A percentile compares a stretch with the other conserved stretches of the same genome.
Conservation (phyloP, 352 stramenopile genomes). For the Stramenopiles sp. region DNA sequence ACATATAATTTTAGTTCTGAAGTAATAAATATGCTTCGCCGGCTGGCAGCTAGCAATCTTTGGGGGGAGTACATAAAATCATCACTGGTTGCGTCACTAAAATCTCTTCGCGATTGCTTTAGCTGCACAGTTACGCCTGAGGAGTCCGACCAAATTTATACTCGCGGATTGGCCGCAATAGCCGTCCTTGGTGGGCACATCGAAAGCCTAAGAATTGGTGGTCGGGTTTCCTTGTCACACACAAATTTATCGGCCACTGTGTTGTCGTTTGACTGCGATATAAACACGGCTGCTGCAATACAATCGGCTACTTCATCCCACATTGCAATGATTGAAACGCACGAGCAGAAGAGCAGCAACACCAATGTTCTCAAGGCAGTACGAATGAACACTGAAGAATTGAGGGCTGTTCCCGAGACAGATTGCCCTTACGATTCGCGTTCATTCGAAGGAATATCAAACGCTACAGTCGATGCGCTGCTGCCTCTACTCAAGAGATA, state of each 20-base stretch:
- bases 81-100: not conserved
- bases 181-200: slow-evolving; percentile 22
- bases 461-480: no score
- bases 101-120: not conserved
- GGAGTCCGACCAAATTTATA: not conserved
- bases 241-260: slow-evolving; percentile 22
- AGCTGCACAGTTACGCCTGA: not conserved
- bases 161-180: slow-evolving; percentile 1
- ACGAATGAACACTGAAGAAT: slow-evolving; percentile 18
- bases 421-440: not conserved
- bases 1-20: not conserved
- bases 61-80: no score
- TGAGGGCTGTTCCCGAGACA: not conserved
- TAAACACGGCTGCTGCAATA: slow-evolving; percentile 16
- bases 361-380: slow-evolving; percentile 13
- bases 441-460: no score
- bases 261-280: slow-evolving; percentile 18
- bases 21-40: not conserved
- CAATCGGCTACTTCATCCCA: not conserved
- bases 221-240: slow-evolving; percentile 22
- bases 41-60: not conserved
- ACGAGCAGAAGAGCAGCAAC: not conserved
- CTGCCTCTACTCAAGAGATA: no score
- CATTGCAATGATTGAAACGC: not conserved
- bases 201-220: slow-evolving; percentile 22